Evolutionary conservation across 108 stramenopile species (phyloP).

Genomic region (Ochromonas danica): DNA sequence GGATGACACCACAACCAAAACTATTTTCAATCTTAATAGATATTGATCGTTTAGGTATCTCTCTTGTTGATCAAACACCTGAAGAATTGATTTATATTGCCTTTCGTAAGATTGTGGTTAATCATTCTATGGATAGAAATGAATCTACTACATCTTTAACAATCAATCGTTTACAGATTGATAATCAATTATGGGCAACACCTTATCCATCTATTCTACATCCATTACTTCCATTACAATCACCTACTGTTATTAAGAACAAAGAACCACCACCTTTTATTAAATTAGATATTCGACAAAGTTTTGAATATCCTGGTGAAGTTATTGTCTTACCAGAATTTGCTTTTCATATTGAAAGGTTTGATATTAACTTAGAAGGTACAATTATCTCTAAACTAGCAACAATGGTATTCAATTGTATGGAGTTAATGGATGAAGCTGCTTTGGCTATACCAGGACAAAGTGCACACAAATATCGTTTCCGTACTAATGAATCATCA

Average conservation of each 20-base stretch:
- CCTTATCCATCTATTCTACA: slow-evolving; percentile 6
- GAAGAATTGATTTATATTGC: background rate
- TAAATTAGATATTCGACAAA: background rate
- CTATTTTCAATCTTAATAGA: too few species aligned
- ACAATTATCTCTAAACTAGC: background rate
- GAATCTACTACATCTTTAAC: background rate
- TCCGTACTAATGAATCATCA: background rate
- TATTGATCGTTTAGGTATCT: background rate
- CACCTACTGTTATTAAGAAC: background rate
- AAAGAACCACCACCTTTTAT: background rate
- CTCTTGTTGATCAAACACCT: background rate
- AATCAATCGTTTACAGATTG: background rate
- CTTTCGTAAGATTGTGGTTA: background rate
- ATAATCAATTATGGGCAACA: slow-evolving; percentile 10
- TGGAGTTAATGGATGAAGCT: background rate
- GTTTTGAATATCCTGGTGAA: background rate
- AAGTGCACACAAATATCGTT: too few species aligned
- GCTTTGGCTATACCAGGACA: background rate
- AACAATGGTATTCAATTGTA: background rate
- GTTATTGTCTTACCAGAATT: background rate
- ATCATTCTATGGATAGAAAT: background rate
- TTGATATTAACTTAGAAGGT: background rate
- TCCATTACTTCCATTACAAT: background rate
- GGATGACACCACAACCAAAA: too few species aligned
- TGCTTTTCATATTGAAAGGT: background rate